phyloP scores from a whole-genome alignment of 2,329 filamentous ascomycete genomes.

The Alternaria dauci region DNA sequence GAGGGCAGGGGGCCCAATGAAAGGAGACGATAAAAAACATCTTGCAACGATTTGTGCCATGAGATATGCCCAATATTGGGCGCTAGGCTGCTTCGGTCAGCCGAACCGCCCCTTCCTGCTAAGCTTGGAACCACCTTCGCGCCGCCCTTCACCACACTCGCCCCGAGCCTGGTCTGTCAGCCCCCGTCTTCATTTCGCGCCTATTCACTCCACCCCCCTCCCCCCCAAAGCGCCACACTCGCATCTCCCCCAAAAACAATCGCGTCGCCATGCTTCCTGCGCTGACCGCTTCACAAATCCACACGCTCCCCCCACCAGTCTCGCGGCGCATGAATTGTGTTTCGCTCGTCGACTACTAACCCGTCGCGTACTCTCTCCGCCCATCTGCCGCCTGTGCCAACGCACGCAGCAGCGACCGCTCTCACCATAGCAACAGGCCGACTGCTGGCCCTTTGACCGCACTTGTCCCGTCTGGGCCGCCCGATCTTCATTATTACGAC shows the following conservation, averaged over 20 bases:
- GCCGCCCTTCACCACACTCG: conserved; percentile 36
- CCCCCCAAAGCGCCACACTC: conserved; percentile 21
- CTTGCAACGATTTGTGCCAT: conserved; percentile 8
- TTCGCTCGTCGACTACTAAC: conserved; percentile 23
- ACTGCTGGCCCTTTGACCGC: conserved; percentile 39
- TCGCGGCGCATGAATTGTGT: conserved; percentile 16
- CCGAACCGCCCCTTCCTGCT: conserved; percentile 33
- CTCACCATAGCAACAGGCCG: conserved; percentile 51
- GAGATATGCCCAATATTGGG: conserved; percentile 20
- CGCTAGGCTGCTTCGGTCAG: conserved; percentile 19
- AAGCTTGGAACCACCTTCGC: conserved; percentile 25
- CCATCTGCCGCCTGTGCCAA: conserved; percentile 39
- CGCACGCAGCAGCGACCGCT: conserved; percentile 50
- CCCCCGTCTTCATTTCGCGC: conserved; percentile 42
- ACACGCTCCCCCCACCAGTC: conserved; percentile 18
- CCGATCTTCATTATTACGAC: conserved; percentile 48
- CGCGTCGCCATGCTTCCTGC: conserved; percentile 31
- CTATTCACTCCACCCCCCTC: conserved; percentile 24
- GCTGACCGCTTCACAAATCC: conserved; percentile 26
- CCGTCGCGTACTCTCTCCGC: conserved; percentile 28
- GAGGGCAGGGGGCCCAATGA: conserved; percentile 22
- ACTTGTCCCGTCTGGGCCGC: conserved; percentile 42
- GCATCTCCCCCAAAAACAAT: conserved; percentile 19
- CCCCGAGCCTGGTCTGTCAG: conserved; percentile 38
- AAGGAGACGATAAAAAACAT: conserved; percentile 29